phyloP scores from a whole-genome alignment of 2,329 filamentous ascomycete genomes.

The Penicillium sp. region DNA sequence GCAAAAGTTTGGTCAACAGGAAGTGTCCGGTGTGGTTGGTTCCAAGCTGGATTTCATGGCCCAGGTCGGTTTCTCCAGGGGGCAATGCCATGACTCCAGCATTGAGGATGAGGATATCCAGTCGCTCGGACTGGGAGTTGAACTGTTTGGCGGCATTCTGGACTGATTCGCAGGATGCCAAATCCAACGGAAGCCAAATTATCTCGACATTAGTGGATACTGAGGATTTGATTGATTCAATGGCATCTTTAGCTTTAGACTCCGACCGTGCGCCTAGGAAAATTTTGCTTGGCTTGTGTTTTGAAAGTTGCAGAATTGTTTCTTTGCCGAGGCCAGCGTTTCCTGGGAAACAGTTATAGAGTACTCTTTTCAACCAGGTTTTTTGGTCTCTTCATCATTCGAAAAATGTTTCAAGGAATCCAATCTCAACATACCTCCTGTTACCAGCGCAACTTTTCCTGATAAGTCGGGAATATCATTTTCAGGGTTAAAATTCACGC shows the following conservation, averaged over 20 bases:
- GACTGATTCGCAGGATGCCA: slow-evolving; percentile 50
- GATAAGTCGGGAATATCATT: slow-evolving; percentile 38
- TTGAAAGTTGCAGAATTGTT: slow-evolving; percentile 46
- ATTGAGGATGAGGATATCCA: slow-evolving; percentile 47
- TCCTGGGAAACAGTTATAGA: slow-evolving; percentile 21
- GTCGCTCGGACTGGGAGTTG: slow-evolving; percentile 15
- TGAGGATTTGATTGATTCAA: slow-evolving; percentile 21
- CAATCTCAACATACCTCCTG: slow-evolving; percentile 33
- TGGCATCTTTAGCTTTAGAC: slow-evolving; percentile 27
- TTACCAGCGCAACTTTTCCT: slow-evolving; percentile 41
- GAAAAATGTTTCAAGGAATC: not conserved
- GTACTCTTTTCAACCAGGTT: slow-evolving; percentile 37
- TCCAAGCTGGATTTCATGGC: slow-evolving; percentile 45
- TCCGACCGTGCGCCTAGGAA: slow-evolving; percentile 42
- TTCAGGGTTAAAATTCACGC: slow-evolving; percentile 35
- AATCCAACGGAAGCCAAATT: slow-evolving; percentile 42
- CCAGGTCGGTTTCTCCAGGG: slow-evolving; percentile 37
- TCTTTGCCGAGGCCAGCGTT: slow-evolving; percentile 56
- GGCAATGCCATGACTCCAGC: slow-evolving; percentile 49
- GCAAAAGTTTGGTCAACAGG: slow-evolving; percentile 39
- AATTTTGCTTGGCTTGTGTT: slow-evolving; percentile 45
- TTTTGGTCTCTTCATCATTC: not conserved
- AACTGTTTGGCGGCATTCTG: slow-evolving; percentile 42
- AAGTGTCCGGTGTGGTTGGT: slow-evolving; percentile 47
- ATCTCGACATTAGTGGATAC: slow-evolving; percentile 22